Evolutionary conservation across 305 asterid genomes (phyloP).

Genomic region (Striga hermonthica): DNA sequence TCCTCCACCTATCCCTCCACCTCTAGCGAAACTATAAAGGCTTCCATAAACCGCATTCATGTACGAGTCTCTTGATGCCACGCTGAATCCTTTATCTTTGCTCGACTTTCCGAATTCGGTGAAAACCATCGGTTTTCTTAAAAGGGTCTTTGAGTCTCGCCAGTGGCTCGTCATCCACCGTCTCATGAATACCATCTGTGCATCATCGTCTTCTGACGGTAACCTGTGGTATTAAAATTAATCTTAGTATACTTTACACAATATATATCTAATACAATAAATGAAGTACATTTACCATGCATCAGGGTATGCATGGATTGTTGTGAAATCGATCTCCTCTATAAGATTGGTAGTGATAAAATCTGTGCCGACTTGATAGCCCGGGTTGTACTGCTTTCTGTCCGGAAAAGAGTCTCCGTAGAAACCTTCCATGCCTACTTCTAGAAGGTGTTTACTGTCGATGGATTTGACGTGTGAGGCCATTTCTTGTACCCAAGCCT

Average conservation of each 20-base stretch:
- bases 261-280: too few relatives aligned
- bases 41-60: constrained; percentile 33
- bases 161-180: constrained; percentile 49
- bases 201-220: constrained; percentile 36
- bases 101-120: constrained; percentile 52
- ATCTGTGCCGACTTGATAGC: constrained; percentile 55
- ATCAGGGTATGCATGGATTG: constrained; percentile 57
- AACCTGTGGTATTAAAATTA: constrained; percentile 35
- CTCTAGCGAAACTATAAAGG: constrained; percentile 37
- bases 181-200: constrained; percentile 45
- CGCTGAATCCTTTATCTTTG: constrained; percentile 38
- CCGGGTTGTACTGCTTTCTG: constrained; percentile 47
- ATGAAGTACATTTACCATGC: constrained; percentile 32
- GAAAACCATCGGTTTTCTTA: constrained; percentile 41
- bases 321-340: constrained; percentile 50
- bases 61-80: constrained; percentile 37
- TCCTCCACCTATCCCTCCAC: constrained; percentile 47
- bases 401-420: constrained; percentile 48
- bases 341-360: constrained; percentile 44
- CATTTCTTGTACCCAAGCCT: constrained; percentile 61
- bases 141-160: constrained; percentile 40
- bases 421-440: constrained; percentile 59
- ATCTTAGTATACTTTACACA: background rate
- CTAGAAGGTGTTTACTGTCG: constrained; percentile 42
- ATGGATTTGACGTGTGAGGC: constrained; percentile 48